phyloP scores from a whole-genome alignment of 495 filamentous ascomycete genomes.

The Penicillium crystallinum region DNA sequence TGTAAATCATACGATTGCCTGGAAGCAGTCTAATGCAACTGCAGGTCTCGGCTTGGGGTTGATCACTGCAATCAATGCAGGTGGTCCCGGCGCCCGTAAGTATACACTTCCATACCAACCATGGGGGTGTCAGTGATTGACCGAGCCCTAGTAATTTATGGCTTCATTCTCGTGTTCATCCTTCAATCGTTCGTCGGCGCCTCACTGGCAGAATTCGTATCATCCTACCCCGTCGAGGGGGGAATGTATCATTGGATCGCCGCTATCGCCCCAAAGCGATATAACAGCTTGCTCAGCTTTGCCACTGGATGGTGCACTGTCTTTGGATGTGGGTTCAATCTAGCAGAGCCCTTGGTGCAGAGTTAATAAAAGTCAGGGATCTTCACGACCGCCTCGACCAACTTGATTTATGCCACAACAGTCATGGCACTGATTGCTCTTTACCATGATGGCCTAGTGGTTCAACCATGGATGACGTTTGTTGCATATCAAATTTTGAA shows the following conservation, averaged over 20 bases:
- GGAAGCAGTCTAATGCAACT: background rate
- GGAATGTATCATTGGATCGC: slow-evolving; percentile 55
- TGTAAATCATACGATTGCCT: background rate
- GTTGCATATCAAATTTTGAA: slow-evolving; percentile 33
- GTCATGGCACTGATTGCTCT: slow-evolving; percentile 33
- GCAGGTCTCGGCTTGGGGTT: slow-evolving; percentile 34
- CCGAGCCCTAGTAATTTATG: slow-evolving; percentile 30
- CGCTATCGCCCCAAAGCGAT: slow-evolving; percentile 43
- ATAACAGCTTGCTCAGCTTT: slow-evolving; percentile 35
- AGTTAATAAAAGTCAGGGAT: slow-evolving; percentile 25
- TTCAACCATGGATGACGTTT: slow-evolving; percentile 38
- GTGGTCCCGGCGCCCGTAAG: slow-evolving; percentile 35
- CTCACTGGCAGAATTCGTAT: slow-evolving; percentile 52
- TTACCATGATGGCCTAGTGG: slow-evolving; percentile 29
- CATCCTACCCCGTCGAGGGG: slow-evolving; percentile 46
- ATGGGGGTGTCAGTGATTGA: background rate
- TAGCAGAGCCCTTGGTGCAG: no score
- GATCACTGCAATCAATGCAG: slow-evolving; percentile 37
- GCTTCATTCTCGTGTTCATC: slow-evolving; percentile 43
- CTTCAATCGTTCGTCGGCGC: slow-evolving; percentile 46
- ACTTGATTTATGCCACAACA: slow-evolving; percentile 33
- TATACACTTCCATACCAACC: background rate
- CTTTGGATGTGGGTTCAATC: slow-evolving; percentile 29
- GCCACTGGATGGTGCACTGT: slow-evolving; percentile 39
- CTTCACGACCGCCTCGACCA: slow-evolving; percentile 39